Conservation (phyloP, 164 flowering plant species). For the Hamamelis virginiana region DNA sequence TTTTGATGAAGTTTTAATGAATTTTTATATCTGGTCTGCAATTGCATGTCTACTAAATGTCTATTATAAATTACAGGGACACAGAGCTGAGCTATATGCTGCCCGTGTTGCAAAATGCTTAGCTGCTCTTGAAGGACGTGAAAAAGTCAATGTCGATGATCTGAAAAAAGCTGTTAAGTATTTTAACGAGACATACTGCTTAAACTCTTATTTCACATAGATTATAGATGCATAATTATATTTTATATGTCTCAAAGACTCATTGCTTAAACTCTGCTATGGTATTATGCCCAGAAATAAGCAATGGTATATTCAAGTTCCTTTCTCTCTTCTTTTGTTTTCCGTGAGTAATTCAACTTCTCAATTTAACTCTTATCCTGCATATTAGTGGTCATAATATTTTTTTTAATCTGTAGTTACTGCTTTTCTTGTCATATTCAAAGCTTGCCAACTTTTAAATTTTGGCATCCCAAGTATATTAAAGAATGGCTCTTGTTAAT, state of each 20-base stretch:
- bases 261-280: constrained; percentile 1
- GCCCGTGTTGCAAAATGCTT: constrained; percentile 93
- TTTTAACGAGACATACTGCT: constrained; percentile 2
- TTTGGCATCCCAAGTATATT: background rate
- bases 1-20: background rate
- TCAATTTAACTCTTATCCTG: too few species aligned
- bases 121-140: constrained; percentile 94
- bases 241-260: background rate
- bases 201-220: background rate
- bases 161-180: constrained; percentile 93
- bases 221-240: background rate
- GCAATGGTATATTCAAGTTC: background rate
- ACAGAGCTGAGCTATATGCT: constrained; percentile 95
- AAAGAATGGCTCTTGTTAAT: background rate
- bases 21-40: background rate
- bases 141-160: constrained; percentile 86
- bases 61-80: constrained; percentile 61
- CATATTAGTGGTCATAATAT: too few species aligned
- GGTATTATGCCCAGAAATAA: background rate
- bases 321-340: too few species aligned
- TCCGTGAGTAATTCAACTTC: too few species aligned
- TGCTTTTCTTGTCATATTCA: too few species aligned
- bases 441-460: too few species aligned
- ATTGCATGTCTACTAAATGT: background rate
- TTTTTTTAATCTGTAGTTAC: too few species aligned